Base-by-base conservation (phyloP, 768 basidiomycete species). In the Scleroderma citrinum region DNA sequence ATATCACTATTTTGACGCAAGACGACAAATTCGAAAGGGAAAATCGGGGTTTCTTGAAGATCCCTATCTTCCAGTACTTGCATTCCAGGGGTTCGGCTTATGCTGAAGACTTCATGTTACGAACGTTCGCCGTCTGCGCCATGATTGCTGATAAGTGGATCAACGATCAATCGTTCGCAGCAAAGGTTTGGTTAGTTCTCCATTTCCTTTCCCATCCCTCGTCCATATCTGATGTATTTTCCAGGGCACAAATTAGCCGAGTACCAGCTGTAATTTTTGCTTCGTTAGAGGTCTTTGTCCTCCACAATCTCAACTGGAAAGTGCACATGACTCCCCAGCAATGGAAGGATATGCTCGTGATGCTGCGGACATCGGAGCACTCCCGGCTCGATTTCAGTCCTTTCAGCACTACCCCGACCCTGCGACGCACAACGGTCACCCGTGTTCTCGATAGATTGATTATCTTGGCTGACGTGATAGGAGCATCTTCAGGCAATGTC, bases 81-180 rank as follows among this genome's bases (percentile, higher is more conserved):
- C 55, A 57, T 44, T 54, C 58, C 42, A 59, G 61, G 26, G 64
- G 69, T 17, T 47, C 58, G 7, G 52, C 51, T 23, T 41, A 56
- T 31, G 57, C 54, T 12, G 68, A 69, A 44, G 68, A 69, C 12
- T 67, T 69, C 37, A 58, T 71, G 67, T 55, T 69, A 46, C 65
- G 59, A 24, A 53, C 60, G 14, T 71, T 69, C 41, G 53, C 69
- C 34, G 37, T 53, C 20, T 71, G 65, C 44, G 65, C 70, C 21
- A 69, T 71, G 63, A 57, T 69, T 43, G 53, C 61, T 6, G 68
- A 69, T 38, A 69, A 69, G 47, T 53, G 59, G 8, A 49, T 71
- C 21, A 69, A 69, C 13, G 70, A 69, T 21, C 43, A 43, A 30
- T 54, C 60, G 3, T 63, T 69, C 44, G 48, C 65, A 16, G 53